These are phyloP conservation scores for Aspergillus ruber DNA, from an alignment of 2,329 filamentous ascomycete genomes.

Conservation along the genomic window DNA sequence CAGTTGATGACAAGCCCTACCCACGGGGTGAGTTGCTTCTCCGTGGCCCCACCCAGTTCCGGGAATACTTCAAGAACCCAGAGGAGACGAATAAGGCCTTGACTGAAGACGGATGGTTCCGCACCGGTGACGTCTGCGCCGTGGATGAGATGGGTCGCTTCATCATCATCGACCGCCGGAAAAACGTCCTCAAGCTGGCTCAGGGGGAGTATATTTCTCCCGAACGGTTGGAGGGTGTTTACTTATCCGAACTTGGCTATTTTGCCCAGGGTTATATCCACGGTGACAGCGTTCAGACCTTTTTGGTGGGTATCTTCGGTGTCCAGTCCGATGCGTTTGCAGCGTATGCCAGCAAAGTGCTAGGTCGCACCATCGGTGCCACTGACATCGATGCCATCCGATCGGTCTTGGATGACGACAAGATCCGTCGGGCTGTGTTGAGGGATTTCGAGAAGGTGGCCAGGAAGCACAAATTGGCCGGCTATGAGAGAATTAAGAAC, in stretches of 20 bases:
- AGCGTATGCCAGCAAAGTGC: constrained; percentile 67
- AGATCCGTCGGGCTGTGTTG: constrained; percentile 67
- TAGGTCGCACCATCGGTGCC: constrained; percentile 59
- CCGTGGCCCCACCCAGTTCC: constrained; percentile 72
- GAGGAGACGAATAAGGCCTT: constrained; percentile 80
- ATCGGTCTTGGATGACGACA: constrained; percentile 60
- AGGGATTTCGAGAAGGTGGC: constrained; percentile 73
- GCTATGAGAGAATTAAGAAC: constrained; percentile 75
- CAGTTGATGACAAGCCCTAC: constrained; percentile 75
- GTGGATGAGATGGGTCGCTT: constrained; percentile 82
- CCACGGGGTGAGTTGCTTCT: constrained; percentile 86
- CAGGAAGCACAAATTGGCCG: constrained; percentile 81
- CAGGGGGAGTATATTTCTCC: constrained; percentile 98
- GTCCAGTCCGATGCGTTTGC: constrained; percentile 81
- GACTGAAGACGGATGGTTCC: constrained; percentile 91
- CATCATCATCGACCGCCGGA: constrained; percentile 90
- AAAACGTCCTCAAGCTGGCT: constrained; percentile 97
- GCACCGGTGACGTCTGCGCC: constrained; percentile 83
- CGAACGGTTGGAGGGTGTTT: constrained; percentile 93
- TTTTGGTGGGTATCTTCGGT: constrained; percentile 79
- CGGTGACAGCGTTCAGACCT: constrained; percentile 75
- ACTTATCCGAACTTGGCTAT: constrained; percentile 71
- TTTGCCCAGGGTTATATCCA: constrained; percentile 81
- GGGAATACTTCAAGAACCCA: constrained; percentile 81
- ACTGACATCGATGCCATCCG: constrained; percentile 63